Evolutionary conservation across 73 alveolate species (phyloP).

Genomic region (Durusdinium trenchii): DNA sequence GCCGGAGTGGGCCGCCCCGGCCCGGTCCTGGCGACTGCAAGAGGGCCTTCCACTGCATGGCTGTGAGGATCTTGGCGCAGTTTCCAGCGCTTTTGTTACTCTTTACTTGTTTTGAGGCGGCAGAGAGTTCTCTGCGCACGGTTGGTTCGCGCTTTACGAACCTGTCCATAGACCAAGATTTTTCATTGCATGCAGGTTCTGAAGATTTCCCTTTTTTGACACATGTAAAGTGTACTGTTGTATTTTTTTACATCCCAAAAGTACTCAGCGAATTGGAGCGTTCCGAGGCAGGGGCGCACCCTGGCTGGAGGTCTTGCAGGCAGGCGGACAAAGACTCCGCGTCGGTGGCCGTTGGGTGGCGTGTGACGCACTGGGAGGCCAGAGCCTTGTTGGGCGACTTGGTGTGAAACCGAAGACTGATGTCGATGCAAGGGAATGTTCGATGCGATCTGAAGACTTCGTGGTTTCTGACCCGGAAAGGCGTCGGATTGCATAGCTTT

Average conservation of each 20-base stretch:
- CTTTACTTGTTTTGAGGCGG: too few relatives aligned
- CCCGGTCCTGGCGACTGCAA: neutral
- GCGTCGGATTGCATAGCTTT: neutral
- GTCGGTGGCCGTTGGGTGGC: constrained; percentile 41
- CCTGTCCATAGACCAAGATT: too few relatives aligned
- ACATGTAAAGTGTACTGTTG: too few relatives aligned
- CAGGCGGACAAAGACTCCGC: constrained; percentile 38
- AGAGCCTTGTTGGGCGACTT: neutral
- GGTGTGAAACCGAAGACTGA: neutral
- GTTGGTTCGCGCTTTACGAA: too few relatives aligned
- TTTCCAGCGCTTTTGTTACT: too few relatives aligned
- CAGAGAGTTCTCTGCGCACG: too few relatives aligned
- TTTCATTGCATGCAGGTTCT: too few relatives aligned
- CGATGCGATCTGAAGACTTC: neutral
- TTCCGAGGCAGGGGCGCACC: neutral
- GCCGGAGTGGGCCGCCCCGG: constrained; percentile 81
- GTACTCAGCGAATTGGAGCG: too few relatives aligned
- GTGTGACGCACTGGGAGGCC: constrained; percentile 79
- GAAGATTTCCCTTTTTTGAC: neutral
- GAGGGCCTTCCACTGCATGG: constrained; percentile 55
- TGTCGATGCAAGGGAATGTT: neutral
- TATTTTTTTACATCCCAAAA: too few relatives aligned
- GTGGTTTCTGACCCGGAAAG: neutral
- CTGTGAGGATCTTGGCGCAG: too few relatives aligned
- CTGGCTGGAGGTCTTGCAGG: neutral